Percentiles rank a stretch among this genome's conserved stretches.
These are phyloP conservation scores for Pseudisothecium myosuroides DNA, from an alignment of 225 moss, liverwort and hornwort genomes.

Conservation along the genomic window DNA sequence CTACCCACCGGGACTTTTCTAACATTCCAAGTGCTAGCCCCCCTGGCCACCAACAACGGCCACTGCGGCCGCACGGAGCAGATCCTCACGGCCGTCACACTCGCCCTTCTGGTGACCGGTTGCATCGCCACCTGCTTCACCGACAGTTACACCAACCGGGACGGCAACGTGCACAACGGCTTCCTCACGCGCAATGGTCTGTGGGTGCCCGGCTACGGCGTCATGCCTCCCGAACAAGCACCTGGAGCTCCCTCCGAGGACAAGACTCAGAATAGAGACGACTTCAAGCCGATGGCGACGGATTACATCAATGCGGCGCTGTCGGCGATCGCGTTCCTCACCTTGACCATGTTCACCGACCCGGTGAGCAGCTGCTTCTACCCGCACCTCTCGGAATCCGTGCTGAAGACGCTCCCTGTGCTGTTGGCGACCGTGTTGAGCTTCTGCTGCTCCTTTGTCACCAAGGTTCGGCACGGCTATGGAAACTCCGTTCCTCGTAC, in stretches of 20 bases:
- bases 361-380: conserved; percentile 48
- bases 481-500: conserved; percentile 2
- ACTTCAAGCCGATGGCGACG: neutral
- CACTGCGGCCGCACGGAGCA: conserved; percentile 32
- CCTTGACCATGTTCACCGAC: conserved; percentile 50
- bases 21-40: conserved; percentile 49
- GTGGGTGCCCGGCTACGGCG: conserved; percentile 13
- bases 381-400: conserved; percentile 14
- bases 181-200: conserved; percentile 27
- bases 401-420: conserved; percentile 44
- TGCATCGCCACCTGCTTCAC: conserved; percentile 39
- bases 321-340: conserved; percentile 14
- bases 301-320: conserved; percentile 37
- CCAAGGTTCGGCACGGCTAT: conserved; percentile 36
- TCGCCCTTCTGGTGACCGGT: neutral
- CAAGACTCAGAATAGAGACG: neutral
- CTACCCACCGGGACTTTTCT: conserved; percentile 62
- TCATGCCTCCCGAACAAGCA: neutral
- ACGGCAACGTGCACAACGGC: conserved; percentile 43
- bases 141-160: conserved; percentile 22
- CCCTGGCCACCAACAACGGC: conserved; percentile 62
- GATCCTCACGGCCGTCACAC: conserved; percentile 20
- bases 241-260: neutral
- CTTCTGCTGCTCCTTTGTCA: conserved; percentile 30
- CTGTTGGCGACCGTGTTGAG: conserved; percentile 23